Conservation (phyloP, 2,329 filamentous ascomycete genomes). For the Alternaria sp. region DNA sequence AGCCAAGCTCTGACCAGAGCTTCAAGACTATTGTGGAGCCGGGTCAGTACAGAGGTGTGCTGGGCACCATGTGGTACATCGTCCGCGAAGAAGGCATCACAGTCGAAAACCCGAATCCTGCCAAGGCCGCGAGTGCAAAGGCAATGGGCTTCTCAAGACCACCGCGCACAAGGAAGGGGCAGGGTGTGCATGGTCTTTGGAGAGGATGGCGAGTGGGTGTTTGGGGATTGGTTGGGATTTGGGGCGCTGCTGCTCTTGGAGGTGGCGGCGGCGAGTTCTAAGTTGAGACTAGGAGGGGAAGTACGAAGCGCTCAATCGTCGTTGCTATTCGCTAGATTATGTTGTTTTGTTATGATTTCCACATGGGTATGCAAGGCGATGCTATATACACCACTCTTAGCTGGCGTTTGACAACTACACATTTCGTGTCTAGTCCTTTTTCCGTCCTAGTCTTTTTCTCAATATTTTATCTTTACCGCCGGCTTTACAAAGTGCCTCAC, state of each 20-base stretch:
- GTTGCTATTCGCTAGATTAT: not conserved
- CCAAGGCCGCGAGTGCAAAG: slow-evolving; percentile 38
- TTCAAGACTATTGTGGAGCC: slow-evolving; percentile 79
- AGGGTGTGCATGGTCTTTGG: slow-evolving; percentile 74
- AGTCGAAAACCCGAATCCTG: slow-evolving; percentile 37
- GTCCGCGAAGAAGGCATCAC: slow-evolving; percentile 78
- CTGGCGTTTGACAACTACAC: not conserved
- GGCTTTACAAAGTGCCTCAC: not conserved
- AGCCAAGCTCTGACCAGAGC: slow-evolving; percentile 36
- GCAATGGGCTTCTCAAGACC: slow-evolving; percentile 45
- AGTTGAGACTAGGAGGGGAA: not conserved
- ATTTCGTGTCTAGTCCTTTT: not conserved
- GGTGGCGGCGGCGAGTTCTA: slow-evolving; percentile 51
- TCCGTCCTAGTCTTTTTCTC: too few species aligned
- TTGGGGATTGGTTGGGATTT: slow-evolving; percentile 78
- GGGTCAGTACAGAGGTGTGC: slow-evolving; percentile 81
- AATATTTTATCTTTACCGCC: not conserved
- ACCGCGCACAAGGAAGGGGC: slow-evolving; percentile 64
- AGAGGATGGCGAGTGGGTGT: slow-evolving; percentile 80
- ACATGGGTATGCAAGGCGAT: slow-evolving; percentile 2
- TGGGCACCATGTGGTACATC: slow-evolving; percentile 92
- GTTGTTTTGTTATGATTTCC: slow-evolving; percentile 5
- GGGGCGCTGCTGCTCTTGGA: slow-evolving; percentile 70
- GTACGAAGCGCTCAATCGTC: not conserved
- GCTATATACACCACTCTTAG: slow-evolving; percentile 15